phyloP scores from a whole-genome alignment of 257 asterid genomes.

The Salvia rosmarinus region DNA sequence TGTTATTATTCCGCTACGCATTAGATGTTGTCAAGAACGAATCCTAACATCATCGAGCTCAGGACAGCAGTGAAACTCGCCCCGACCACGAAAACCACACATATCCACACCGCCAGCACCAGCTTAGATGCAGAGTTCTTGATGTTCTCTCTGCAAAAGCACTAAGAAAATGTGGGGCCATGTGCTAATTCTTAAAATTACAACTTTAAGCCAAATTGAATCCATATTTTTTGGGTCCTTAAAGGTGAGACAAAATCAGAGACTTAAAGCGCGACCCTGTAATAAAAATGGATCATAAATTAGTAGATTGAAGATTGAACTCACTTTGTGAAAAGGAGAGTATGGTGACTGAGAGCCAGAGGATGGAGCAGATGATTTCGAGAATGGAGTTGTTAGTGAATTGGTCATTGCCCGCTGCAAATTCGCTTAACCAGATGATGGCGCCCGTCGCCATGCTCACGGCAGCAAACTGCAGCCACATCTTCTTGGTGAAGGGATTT shows the following conservation, averaged over 20 bases:
- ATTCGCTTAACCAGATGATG: conserved; percentile 61
- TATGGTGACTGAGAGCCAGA: conserved; percentile 71
- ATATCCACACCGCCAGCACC: conserved; percentile 57
- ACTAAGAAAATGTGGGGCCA: no score
- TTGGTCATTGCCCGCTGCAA: conserved; percentile 46
- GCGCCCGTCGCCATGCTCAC: conserved; percentile 50
- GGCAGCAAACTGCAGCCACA: conserved; percentile 54
- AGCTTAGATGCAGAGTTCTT: conserved; percentile 48
- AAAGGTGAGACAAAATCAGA: no score
- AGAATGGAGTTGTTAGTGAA: conserved; percentile 39
- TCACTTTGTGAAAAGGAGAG: conserved; percentile 58
- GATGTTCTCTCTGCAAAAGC: conserved; percentile 53
- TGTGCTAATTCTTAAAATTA: no score
- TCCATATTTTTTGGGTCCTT: no score
- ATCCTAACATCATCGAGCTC: conserved; percentile 59
- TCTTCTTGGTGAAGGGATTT: conserved; percentile 50
- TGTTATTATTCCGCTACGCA: no score
- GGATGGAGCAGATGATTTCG: conserved; percentile 44
- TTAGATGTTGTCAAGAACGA: no score
- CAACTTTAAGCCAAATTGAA: no score
- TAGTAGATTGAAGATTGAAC: conserved; percentile 24
- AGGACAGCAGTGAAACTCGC: conserved; percentile 66
- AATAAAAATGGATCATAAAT: no score
- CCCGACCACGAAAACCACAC: conserved; percentile 46
- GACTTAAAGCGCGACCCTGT: no score